Evolutionary conservation across 768 basidiomycete genomes (phyloP), one percentile per base, ranked within the genome.

Genomic region (Podaxis sp.): DNA sequence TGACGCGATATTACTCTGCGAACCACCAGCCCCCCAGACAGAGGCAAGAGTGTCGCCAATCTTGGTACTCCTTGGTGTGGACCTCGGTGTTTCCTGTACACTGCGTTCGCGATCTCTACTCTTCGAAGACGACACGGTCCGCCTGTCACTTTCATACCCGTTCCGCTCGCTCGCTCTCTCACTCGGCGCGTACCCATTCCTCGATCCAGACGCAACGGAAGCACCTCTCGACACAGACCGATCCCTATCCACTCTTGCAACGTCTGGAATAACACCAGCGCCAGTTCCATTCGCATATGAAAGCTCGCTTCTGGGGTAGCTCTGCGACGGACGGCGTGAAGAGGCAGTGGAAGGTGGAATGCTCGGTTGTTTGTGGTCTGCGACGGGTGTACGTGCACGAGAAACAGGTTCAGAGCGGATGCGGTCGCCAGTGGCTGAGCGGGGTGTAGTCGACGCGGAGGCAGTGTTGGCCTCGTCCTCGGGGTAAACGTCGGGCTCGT

Each of bases 401-500:
- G 88, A 89, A 11, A 77, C 73, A 2, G 85, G 77, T 46, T 81
- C 79, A 15, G 80, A 79, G 61, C 77, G 76, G 49, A 72, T 61
- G 26, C 72, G 59, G 73, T 76, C 63, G 7, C 44, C 44, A 36
- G 57, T 22, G 6, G 57, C 63, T 7, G 63, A 64, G 36, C 57
- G 59, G 12, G 69, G 65, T 5, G 63, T 69, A 39, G 52, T 64
- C 59, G 38, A 65, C 15, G 8, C 66, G 44, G 36, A 65, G 17
- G 68, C 64, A 28, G 65, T 63, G 30, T 64, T 38, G 13, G 71
- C 73, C 62, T 90, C 88, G 61, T 91, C 90, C 71, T 90, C 89
- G 0, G 86, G 84, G 61, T 81, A 85, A 12, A 73, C 70, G 64
- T 90, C 88, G 0, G 78, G 79, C 66, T 92, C 90, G 39, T 90